A percentile compares a stretch with the other conserved stretches of the same genome.
phyloP scores from a whole-genome alignment of 2,329 filamentous ascomycete species.

The Diaporthe caulivora region DNA sequence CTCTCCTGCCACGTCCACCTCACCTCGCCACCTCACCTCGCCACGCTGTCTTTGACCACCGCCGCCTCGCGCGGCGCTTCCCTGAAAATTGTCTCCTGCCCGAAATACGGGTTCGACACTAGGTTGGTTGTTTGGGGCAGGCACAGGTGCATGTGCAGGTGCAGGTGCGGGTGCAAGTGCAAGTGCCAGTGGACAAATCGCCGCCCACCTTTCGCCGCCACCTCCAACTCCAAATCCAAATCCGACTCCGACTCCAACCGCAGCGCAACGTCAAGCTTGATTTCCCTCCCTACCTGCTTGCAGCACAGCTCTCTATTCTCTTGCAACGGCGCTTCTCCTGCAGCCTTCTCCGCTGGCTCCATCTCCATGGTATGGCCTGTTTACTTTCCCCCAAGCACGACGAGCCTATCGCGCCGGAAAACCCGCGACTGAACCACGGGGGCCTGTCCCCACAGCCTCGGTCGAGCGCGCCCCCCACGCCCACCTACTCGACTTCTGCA shows the following conservation, averaged over 20 bases:
- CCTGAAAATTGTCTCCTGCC: neutral
- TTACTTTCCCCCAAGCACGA: neutral
- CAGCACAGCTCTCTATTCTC: neutral
- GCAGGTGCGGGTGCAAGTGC: neutral
- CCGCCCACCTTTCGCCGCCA: neutral
- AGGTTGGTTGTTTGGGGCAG: no score
- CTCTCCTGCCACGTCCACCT: neutral
- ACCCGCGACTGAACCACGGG: slow-evolving; percentile 13
- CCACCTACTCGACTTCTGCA: slow-evolving; percentile 19
- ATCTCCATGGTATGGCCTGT: slow-evolving; percentile 31
- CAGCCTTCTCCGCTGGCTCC: neutral
- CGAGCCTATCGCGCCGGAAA: slow-evolving; percentile 15
- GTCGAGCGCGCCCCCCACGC: neutral
- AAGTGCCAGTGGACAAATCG: neutral
- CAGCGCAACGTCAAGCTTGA: neutral
- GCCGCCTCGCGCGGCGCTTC: neutral
- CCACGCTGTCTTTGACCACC: neutral
- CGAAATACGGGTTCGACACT: slow-evolving; percentile 4
- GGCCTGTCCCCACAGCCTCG: slow-evolving; percentile 11
- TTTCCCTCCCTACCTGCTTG: no score
- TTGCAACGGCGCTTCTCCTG: neutral
- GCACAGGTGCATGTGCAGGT: no score
- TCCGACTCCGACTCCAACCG: neutral
- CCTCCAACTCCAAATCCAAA: neutral
- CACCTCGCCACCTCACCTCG: neutral